Conservation (phyloP, 106 monocot genomes). For the Platanthera guangdongensis region DNA sequence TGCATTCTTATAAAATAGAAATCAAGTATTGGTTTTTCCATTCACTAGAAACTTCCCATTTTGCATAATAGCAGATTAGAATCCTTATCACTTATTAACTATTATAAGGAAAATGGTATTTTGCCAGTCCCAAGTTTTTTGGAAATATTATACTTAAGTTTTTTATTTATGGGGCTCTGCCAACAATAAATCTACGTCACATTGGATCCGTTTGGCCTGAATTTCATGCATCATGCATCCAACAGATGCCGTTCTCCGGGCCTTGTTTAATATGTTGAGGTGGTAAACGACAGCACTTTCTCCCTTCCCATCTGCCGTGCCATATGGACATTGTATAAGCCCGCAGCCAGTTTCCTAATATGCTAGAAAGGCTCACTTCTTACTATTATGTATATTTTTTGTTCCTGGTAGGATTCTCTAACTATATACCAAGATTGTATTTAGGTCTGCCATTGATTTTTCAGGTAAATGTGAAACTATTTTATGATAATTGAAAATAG, state of each 20-base stretch:
- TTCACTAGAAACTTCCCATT: neutral
- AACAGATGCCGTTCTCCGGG: neutral
- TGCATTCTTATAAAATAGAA: too few relatives aligned
- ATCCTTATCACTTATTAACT: neutral
- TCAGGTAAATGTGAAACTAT: too few relatives aligned
- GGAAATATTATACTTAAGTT: neutral
- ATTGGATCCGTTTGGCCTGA: neutral
- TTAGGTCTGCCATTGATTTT: too few relatives aligned
- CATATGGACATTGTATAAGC: neutral
- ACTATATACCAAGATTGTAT: too few relatives aligned
- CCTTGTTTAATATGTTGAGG: neutral
- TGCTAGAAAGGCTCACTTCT: too few relatives aligned
- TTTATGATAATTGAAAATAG: too few relatives aligned
- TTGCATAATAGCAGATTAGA: neutral
- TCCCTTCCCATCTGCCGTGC: neutral
- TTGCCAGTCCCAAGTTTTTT: neutral
- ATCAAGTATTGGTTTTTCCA: too few relatives aligned
- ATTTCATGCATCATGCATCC: neutral
- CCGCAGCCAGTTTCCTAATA: too few relatives aligned
- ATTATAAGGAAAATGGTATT: neutral
- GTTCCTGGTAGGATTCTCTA: too few relatives aligned
- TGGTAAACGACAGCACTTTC: neutral
- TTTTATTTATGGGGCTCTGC: neutral
- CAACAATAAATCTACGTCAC: neutral
- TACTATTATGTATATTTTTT: too few relatives aligned